Evolutionary conservation across 768 basidiomycete genomes (phyloP).

Genomic region (Pulveroboletus sp.): DNA sequence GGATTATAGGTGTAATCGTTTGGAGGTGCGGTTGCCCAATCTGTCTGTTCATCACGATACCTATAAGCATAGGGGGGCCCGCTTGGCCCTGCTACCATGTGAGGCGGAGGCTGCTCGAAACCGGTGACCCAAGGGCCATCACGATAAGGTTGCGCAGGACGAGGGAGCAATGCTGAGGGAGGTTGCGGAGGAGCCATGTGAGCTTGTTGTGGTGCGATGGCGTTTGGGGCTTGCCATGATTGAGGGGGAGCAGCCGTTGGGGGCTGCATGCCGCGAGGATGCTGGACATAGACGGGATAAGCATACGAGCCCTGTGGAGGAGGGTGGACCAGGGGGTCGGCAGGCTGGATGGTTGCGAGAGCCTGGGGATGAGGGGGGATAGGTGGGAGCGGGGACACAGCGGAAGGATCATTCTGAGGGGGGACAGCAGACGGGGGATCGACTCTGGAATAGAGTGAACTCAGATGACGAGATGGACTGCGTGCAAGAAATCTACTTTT

Average conservation of each 20-base stretch:
- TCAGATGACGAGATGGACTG: background rate
- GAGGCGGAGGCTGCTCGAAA: slow-evolving; percentile 49
- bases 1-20: slow-evolving; percentile 56
- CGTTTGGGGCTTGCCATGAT: slow-evolving; percentile 61
- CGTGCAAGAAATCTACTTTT: slow-evolving; percentile 48
- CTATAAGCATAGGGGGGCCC: slow-evolving; percentile 53
- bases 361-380: slow-evolving; percentile 28
- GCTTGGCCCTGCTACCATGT: slow-evolving; percentile 46
- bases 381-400: slow-evolving; percentile 23
- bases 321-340: slow-evolving; percentile 29
- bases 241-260: slow-evolving; percentile 52
- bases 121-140: slow-evolving; percentile 56
- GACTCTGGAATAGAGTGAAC: slow-evolving; percentile 18
- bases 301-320: slow-evolving; percentile 27
- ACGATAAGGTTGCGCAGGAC: slow-evolving; percentile 43
- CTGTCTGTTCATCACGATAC: slow-evolving; percentile 57
- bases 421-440: slow-evolving; percentile 26
- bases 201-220: slow-evolving; percentile 65
- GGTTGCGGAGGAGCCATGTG: slow-evolving; percentile 50
- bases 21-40: slow-evolving; percentile 42
- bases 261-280: slow-evolving; percentile 43
- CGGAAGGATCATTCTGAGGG: too few species aligned
- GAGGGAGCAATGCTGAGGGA: slow-evolving; percentile 44
- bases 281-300: slow-evolving; percentile 38
- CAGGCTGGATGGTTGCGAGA: slow-evolving; percentile 27